Percentiles rank a stretch among this genome's conserved stretches.
Conservation (phyloP, 108 stramenopile genomes). For the Aurantiochytrium sp. region DNA sequence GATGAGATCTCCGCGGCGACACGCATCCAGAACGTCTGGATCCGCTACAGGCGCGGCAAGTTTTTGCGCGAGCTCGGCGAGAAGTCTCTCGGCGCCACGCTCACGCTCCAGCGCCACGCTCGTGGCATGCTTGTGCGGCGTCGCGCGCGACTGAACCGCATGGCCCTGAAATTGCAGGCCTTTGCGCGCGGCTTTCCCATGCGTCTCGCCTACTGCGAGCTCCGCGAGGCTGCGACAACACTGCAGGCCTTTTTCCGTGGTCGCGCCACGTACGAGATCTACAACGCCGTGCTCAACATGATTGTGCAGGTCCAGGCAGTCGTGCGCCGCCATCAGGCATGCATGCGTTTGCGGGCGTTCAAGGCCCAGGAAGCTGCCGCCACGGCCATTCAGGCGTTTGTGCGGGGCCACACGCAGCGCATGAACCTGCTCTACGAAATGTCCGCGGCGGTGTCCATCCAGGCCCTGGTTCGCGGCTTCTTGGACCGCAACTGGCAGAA, state of each 20-base stretch:
- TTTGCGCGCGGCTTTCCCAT: slow-evolving; percentile 25
- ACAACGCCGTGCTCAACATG: background rate
- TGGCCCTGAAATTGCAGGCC: background rate
- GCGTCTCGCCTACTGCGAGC: background rate
- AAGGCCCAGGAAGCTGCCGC: background rate
- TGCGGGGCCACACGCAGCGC: background rate
- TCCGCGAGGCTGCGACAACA: background rate
- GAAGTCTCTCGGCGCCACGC: background rate
- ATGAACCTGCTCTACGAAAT: background rate
- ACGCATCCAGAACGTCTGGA: slow-evolving; percentile 39
- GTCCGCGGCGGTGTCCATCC: background rate
- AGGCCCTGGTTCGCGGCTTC: slow-evolving; percentile 44
- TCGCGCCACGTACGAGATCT: background rate
- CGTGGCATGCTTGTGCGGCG: slow-evolving; percentile 49
- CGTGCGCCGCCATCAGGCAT: background rate
- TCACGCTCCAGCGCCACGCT: slow-evolving; percentile 40
- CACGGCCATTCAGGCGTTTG: background rate
- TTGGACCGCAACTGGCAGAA: background rate
- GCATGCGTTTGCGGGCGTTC: background rate
- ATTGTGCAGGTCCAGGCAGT: background rate
- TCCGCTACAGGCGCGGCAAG: slow-evolving; percentile 1
- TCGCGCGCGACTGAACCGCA: slow-evolving; percentile 41
- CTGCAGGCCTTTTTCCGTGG: background rate
- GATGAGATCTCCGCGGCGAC: slow-evolving; percentile 64
- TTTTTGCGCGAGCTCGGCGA: background rate